Evolutionary conservation across 345 rosid species (phyloP).

Genomic region (Camelina laxa): DNA sequence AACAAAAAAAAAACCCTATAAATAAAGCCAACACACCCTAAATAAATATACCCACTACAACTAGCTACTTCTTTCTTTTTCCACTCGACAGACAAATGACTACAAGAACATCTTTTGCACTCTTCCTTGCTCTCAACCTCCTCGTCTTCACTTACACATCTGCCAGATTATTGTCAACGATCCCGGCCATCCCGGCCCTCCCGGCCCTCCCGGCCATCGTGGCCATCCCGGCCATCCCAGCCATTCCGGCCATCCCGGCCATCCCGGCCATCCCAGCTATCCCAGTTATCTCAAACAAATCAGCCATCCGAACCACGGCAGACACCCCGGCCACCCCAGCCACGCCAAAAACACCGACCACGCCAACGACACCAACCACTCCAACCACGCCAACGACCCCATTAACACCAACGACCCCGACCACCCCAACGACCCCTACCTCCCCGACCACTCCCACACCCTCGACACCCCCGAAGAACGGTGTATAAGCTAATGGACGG

Average conservation of each 20-base stretch:
- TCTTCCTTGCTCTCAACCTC: conserved; percentile 58
- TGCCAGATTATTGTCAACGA: conserved; percentile 38
- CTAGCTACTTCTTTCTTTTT: not conserved
- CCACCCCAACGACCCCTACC: not conserved
- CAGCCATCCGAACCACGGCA: not conserved
- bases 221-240: not conserved
- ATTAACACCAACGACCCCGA: not conserved
- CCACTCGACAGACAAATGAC: conserved; percentile 46
- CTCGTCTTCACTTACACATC: conserved; percentile 51
- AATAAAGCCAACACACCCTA: not conserved
- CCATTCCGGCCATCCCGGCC: no score
- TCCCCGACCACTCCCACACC: no score
- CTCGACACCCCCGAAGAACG: no score
- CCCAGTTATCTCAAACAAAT: not conserved
- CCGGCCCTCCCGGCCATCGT: not conserved
- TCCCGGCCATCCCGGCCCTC: not conserved
- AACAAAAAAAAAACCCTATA: conserved; percentile 18
- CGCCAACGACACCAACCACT: no score
- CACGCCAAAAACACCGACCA: not conserved
- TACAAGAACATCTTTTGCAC: conserved; percentile 52
- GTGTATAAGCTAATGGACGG: no score
- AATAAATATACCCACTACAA: conserved; percentile 34
- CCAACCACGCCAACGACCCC: no score
- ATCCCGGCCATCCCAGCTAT: not conserved
- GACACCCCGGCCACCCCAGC: not conserved